Percentiles rank a stretch among this genome's conserved stretches.
These are phyloP conservation scores for Ramaria sp. DNA, from an alignment of 768 basidiomycete genomes.

Conservation along the genomic window DNA sequence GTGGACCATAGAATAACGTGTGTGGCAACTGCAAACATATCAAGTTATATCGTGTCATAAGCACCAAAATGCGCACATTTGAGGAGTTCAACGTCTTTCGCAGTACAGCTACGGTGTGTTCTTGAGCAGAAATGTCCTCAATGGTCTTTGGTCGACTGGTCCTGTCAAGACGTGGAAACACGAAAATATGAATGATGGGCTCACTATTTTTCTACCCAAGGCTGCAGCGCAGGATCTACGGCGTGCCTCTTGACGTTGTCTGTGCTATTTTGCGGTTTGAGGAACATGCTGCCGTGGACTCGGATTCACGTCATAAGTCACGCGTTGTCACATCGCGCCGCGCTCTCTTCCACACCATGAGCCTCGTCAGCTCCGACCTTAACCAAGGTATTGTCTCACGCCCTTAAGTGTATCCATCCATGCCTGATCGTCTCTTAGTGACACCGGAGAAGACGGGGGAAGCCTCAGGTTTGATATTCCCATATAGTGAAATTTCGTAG, in stretches of 20 bases:
- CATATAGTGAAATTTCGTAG: background rate
- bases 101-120: slow-evolving; percentile 89
- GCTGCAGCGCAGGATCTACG: slow-evolving; percentile 54
- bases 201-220: slow-evolving; percentile 99
- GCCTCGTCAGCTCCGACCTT: background rate
- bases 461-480: background rate
- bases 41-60: background rate
- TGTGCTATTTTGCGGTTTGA: slow-evolving; percentile 31
- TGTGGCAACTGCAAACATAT: slow-evolving; percentile 71
- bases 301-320: slow-evolving; percentile 35
- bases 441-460: background rate
- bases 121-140: slow-evolving; percentile 95
- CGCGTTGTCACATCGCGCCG: slow-evolving; percentile 25
- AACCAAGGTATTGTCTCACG: background rate
- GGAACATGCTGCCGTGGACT: slow-evolving; percentile 32
- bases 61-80: slow-evolving; percentile 46
- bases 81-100: slow-evolving; percentile 83
- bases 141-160: slow-evolving; percentile 91
- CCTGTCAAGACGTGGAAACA: background rate
- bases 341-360: slow-evolving; percentile 10
- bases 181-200: slow-evolving; percentile 13
- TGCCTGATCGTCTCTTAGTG: background rate
- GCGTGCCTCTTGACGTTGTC: slow-evolving; percentile 21
- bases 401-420: background rate
- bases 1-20: slow-evolving; percentile 99